Evolutionary conservation across 768 basidiomycete genomes (phyloP), one percentile per base, ranked within the genome.

Genomic region (Imleria badia): DNA sequence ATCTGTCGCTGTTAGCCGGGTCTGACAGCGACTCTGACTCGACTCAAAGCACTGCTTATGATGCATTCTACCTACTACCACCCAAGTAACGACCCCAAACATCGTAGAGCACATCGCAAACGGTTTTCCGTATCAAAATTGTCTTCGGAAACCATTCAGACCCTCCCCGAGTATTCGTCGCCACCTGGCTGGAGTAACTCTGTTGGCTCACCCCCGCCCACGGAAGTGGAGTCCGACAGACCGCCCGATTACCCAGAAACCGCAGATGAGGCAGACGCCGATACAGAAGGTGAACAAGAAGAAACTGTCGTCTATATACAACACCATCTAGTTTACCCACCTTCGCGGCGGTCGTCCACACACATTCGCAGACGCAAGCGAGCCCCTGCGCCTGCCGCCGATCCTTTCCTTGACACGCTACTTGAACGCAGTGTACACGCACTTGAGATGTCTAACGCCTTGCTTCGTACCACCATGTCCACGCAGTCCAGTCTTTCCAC

Each of bases 351-450:
- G 36, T 45, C 65, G 19, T 54, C 58, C 29, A 22, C 54, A 13
- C 46, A 58, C 26, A 41, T 47, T 55, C 66, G 64, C 44, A 65
- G 71, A 33, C 64, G 67, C 54, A 66, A 71, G 52, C 61, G 70
- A 44, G 51, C 57, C 20, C 60, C 61, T 66, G 55, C 31, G 46
- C 70, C 20, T 67, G 30, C 42, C 10, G 36, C 73, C 45, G 85
- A 87, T 66, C 79, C 81, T 13, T 84, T 80, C 61, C 78, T 91
- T 26, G 91, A 93, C 69, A 79, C 85, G n/a, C 75, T 93, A 15
- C 78, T 93, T 2, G 88, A 84, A 54, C 83, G 91, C 58, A 91
- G 89, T 59, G 88, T 93, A 14, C 84, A 91, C 70, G 91, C 91
- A 1, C 76, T 94, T 10, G 91, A 93, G 67, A 85, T 91, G 78